phyloP scores from a whole-genome alignment of 2,329 filamentous ascomycete genomes.

The Talaromyces sp. region DNA sequence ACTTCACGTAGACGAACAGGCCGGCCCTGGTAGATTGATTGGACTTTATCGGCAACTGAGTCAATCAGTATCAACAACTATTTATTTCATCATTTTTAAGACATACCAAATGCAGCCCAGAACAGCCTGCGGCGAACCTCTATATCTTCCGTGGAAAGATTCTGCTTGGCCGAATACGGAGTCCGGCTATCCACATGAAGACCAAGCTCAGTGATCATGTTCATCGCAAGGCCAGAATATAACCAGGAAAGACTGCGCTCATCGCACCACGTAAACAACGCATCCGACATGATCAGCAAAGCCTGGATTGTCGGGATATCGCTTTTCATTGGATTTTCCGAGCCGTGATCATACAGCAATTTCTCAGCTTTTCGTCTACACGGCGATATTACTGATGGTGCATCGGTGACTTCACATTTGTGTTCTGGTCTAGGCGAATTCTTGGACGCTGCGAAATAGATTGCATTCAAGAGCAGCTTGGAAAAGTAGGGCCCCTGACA shows the following conservation, averaged over 20 bases:
- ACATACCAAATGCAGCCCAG: conserved; percentile 7
- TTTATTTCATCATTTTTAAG: too few species aligned
- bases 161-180: neutral
- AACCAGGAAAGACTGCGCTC: conserved; percentile 10
- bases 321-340: conserved; percentile 5
- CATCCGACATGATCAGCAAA: conserved; percentile 9
- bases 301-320: conserved; percentile 10
- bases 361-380: conserved; percentile 6
- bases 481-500: conserved; percentile 19
- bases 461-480: conserved; percentile 6
- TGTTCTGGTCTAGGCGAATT: conserved; percentile 5
- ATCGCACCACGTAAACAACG: conserved; percentile 8
- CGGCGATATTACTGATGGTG: neutral
- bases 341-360: neutral
- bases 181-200: conserved; percentile 6
- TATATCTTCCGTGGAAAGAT: neutral
- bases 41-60: conserved; percentile 6
- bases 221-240: conserved; percentile 10
- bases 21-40: conserved; percentile 8
- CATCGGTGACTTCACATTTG: neutral
- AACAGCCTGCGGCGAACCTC: conserved; percentile 9
- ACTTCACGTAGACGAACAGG: conserved; percentile 3
- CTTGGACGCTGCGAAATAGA: conserved; percentile 5
- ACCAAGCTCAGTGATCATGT: conserved; percentile 7
- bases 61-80: neutral